Base-by-base conservation (phyloP, 2,329 filamentous ascomycete genomes). In the Graphilbum fragrans region DNA sequence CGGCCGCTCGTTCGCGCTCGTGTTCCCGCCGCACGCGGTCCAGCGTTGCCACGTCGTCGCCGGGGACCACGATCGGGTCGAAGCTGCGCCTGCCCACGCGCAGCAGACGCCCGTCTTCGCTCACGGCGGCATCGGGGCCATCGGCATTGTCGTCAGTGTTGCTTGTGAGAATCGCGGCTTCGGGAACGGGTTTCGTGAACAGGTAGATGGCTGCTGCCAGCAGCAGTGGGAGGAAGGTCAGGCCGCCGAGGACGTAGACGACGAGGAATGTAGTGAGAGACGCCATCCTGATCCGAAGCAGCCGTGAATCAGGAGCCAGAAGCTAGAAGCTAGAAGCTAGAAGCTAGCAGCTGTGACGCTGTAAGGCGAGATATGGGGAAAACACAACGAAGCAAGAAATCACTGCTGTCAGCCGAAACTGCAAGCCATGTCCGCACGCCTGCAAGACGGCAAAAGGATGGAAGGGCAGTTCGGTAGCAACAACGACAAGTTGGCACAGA, bases 211-310 rank as follows among this genome's bases (percentile, higher is more conserved):
- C 52, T 37, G 72, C 60, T 36, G 64, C 56, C 40, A 88, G 47
- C 45, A 87, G 53, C 4, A 94, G 66, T 23, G 88, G 88, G 44
- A 94, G 57, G 57, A 95, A 90, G 44, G 88, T 94, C 55, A 95
- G 59, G 53, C 88, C 90, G 61, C 88, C 88, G 45, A 94, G 63
- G 50, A 94, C 58, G 68, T 94, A 95, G 58, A 82, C 72, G 55
- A 82, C 60, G 49, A 93, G 66, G 55, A 90, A 78, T 52, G 58
- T 57, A 25, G 64, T 64, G 63, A 69, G 74, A 52, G 60, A 56
- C 47, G 62, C 64, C 72, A 77, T 75, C 50, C 54, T n/a, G n/a
- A n/a, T n/a, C n/a, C n/a, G n/a, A n/a, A n/a, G n/a, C n/a, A n/a
- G n/a, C n/a, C n/a, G n/a, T n/a, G n/a, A n/a, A n/a, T n/a, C n/a